Base-by-base conservation (phyloP, 129 eudicot species). In the Centaurea solstitialis region DNA sequence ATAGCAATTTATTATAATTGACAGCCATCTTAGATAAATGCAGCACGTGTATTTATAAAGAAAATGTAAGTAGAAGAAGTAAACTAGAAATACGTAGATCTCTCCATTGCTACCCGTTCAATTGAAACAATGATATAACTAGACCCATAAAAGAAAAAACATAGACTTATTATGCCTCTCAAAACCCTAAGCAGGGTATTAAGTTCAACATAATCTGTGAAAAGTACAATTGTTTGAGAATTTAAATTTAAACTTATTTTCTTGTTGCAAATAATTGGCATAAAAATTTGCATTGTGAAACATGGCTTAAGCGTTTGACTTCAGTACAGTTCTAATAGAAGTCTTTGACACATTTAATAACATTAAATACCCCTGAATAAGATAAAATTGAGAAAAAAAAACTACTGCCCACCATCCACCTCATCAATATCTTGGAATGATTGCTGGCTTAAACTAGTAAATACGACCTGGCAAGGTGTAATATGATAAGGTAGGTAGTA, bases 401-500 rank as follows among this genome's bases (percentile, higher is more conserved):
- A 1, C 12, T 43, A 4, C 8, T 3, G 15, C 9, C 53, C 53
- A 43, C 53, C 53, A 43, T 43, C 53, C 10, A 43, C 15, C 15
- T 43, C 15, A 10, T 43, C 53, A 43, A 43, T 43, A 43, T 43
- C 53, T 43, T 43, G 53, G 9, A 43, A 43, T 10, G 53, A 13
- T 43, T 43, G 18, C 59, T 12, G 6, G 59, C 59, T 47, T 47
- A 47, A 47, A 47, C 59, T 12, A 13, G 18, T 47, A 12, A 47
- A 47, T 12, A 47, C 13, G 59, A 47, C 59, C 59, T 47, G 59
- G 59, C 18, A 50, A 15, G 20, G 20, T 50, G 62, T 5, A 68
- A 10, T 17, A 68, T n/a, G 65, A 50, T 53, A 12, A 41, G 2
- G 65, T 57, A 73, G 67, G 2, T 13, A 21, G 37, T 88, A 96